Percentiles rank a stretch among this genome's conserved stretches.
Conservation (phyloP, 192 early-diverging fungal genomes). For the Kappamyces sp. region DNA sequence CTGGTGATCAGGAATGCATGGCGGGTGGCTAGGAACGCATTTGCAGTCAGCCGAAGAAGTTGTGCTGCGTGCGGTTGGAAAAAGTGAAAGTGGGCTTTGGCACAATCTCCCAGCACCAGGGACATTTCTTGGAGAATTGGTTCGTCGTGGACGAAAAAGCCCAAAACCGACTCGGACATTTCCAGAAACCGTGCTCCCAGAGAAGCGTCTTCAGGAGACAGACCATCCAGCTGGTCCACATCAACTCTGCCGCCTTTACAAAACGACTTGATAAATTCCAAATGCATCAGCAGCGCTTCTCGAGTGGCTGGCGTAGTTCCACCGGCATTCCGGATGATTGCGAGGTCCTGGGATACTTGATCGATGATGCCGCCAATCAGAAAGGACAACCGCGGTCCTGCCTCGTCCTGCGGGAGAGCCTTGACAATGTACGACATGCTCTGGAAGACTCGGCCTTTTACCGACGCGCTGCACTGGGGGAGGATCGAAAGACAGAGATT, state of each 20-base stretch:
- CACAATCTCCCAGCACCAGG: constrained; percentile 4
- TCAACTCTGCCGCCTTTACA: constrained; percentile 5
- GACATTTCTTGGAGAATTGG: constrained; percentile 10
- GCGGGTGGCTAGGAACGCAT: background rate
- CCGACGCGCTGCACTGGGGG: background rate
- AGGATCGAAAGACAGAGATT: background rate
- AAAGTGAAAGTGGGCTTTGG: constrained; percentile 4
- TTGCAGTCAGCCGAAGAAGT: background rate
- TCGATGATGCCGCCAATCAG: constrained; percentile 5
- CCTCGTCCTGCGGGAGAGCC: constrained; percentile 8
- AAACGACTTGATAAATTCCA: constrained; percentile 9
- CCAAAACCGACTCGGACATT: constrained; percentile 3
- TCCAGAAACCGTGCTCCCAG: background rate
- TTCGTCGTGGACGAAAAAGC: background rate
- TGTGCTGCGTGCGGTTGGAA: constrained; percentile 9
- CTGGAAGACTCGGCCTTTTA: constrained; percentile 12
- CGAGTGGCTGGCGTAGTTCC: background rate
- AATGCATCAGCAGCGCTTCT: constrained; percentile 6
- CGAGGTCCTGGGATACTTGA: background rate
- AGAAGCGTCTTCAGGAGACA: background rate
- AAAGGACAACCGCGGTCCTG: constrained; percentile 1
- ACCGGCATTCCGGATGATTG: background rate
- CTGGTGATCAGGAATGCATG: constrained; percentile 11
- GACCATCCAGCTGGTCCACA: background rate
- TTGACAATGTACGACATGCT: constrained; percentile 7